phyloP scores from a whole-genome alignment of 2,329 filamentous ascomycete species.

The Westerdykella aurantiaca region DNA sequence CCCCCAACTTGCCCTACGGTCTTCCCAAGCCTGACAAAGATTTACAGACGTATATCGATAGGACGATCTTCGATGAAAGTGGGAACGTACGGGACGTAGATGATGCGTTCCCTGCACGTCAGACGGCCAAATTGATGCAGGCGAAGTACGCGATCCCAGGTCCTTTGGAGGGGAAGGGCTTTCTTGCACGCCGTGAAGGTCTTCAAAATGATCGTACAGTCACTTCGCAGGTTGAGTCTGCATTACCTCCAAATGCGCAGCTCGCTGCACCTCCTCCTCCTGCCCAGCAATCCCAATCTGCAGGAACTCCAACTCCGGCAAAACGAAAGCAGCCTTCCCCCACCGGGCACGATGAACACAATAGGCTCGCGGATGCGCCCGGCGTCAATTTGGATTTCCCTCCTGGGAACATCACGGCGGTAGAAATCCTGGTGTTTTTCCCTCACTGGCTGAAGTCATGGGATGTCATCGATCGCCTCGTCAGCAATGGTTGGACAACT shows the following conservation, averaged over 20 bases:
- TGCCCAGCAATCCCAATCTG: slow-evolving; percentile 7
- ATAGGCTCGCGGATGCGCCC: slow-evolving; percentile 16
- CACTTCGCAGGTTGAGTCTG: not conserved
- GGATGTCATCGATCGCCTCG: slow-evolving; percentile 19
- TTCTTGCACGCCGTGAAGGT: not conserved
- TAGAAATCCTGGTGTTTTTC: slow-evolving; percentile 21
- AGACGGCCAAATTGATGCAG: slow-evolving; percentile 2
- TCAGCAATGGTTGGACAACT: slow-evolving; percentile 15
- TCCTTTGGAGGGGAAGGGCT: not conserved
- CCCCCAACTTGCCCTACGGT: slow-evolving; percentile 1
- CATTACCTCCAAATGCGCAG: not conserved
- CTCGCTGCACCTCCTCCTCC: slow-evolving; percentile 1
- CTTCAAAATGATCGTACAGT: too few species aligned
- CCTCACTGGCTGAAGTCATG: slow-evolving; percentile 18
- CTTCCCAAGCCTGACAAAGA: slow-evolving; percentile 1
- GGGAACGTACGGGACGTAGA: not conserved
- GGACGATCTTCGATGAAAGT: not conserved
- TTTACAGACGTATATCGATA: not conserved
- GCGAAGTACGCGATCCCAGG: not conserved
- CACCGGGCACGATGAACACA: not conserved
- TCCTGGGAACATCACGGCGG: slow-evolving; percentile 18
- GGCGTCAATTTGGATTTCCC: slow-evolving; percentile 14
- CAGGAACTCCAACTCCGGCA: not conserved
- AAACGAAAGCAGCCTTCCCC: too few species aligned
- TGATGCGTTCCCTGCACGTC: not conserved